Evolutionary conservation across 768 basidiomycete species (phyloP), one percentile per base, ranked within the genome.

Genomic region (Sarcomyxa edulis): DNA sequence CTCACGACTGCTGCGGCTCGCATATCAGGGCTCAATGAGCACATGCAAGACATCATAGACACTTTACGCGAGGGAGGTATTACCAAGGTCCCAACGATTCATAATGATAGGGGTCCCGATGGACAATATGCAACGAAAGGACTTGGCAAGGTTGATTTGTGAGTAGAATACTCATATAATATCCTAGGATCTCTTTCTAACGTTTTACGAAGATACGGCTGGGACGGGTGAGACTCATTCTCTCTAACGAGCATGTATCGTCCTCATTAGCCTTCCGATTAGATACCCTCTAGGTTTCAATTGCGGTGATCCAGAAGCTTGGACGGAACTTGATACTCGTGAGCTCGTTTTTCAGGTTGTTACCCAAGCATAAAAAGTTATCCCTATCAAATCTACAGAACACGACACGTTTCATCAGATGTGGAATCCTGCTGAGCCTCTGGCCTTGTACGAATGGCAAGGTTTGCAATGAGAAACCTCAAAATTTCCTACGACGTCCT

Each of bases 221-320:
- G 55, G 55, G 54, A 61, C 40, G 55, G 58, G 49, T 58, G 32
- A 32, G 44, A 15, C 9, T 5, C 14, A 10, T 37, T 28, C 16
- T 6, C 29, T 31, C 30, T 49, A 23, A 43, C 28, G 5, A 29
- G 11, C 3, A 25, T 24, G 24, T 35, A 37, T 21, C 31, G 39
- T 35, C 34, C 39, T 43, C n/a, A n/a, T n/a, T n/a, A n/a, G n/a
- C n/a, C n/a, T n/a, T n/a, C n/a, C 3, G 28, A n/a, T 8, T 37
- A 56, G 60, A 10, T 83, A 82, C 40, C 79, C 79, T 1, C 75
- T 83, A 51, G 61, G 65, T 4, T 84, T 83, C 49, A 78, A 84
- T 48, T 84, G 81, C 49, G 74, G 76, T 18, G 65, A 74, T 41
- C 79, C 82, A 7, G 53, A 54, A 3, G 50, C 50, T 7, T 84